A percentile compares a stretch with the other conserved stretches of the same genome.
These are phyloP conservation scores for Venturia nashicola DNA, from an alignment of 2,329 filamentous ascomycete species.

Conservation along the genomic window DNA sequence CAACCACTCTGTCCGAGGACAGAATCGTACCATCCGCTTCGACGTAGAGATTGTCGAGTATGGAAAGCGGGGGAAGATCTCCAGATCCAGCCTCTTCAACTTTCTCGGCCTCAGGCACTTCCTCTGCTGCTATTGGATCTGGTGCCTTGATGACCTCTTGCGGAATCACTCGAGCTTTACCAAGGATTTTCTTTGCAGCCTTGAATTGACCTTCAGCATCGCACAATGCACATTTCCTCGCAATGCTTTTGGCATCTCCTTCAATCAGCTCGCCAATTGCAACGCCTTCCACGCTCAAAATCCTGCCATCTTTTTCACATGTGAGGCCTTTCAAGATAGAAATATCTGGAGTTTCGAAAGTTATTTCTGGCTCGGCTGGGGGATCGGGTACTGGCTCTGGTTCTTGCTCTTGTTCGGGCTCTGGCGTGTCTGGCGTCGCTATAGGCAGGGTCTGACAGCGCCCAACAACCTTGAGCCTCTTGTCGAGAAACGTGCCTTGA, in stretches of 20 bases:
- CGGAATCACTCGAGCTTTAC: slow-evolving; percentile 35
- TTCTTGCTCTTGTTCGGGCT: slow-evolving; percentile 14
- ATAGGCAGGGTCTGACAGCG: slow-evolving; percentile 36
- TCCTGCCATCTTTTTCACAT: slow-evolving; percentile 38
- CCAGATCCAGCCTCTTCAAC: slow-evolving; percentile 31
- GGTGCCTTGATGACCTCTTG: slow-evolving; percentile 18
- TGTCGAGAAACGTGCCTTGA: slow-evolving; percentile 8
- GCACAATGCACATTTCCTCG: slow-evolving; percentile 31
- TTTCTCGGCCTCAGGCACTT: slow-evolving; percentile 33
- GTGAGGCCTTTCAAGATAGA: slow-evolving; percentile 36
- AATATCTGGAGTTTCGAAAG: slow-evolving; percentile 20
- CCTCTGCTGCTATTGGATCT: slow-evolving; percentile 31
- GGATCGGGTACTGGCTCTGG: slow-evolving; percentile 27
- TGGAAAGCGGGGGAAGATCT: slow-evolving; percentile 30
- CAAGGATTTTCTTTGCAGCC: slow-evolving; percentile 36
- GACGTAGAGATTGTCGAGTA: slow-evolving; percentile 40
- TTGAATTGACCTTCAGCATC: slow-evolving; percentile 39
- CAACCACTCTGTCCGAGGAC: slow-evolving; percentile 37
- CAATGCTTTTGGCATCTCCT: slow-evolving; percentile 40
- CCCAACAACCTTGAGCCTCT: slow-evolving; percentile 37
- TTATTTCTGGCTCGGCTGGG: slow-evolving; percentile 31
- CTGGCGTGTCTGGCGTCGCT: slow-evolving; percentile 21
- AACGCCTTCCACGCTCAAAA: slow-evolving; percentile 32
- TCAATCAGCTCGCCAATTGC: slow-evolving; percentile 37
- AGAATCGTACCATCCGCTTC: slow-evolving; percentile 45